phyloP scores from a whole-genome alignment of 257 asterid genomes.

The Capsicum pubescens region DNA sequence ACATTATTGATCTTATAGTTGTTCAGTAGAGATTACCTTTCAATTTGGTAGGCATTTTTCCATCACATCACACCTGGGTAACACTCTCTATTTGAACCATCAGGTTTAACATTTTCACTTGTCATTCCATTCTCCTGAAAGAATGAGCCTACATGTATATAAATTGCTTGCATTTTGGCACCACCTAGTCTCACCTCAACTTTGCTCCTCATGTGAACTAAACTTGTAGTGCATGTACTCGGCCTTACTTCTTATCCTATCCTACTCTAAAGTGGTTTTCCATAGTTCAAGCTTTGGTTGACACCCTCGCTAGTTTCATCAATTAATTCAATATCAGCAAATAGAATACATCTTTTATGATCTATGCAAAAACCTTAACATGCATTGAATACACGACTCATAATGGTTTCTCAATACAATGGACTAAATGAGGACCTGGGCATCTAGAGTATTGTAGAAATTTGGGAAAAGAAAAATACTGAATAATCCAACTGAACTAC shows the following conservation, averaged over 20 bases:
- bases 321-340: background rate
- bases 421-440: background rate
- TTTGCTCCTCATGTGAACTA: background rate
- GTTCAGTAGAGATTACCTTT: background rate
- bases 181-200: background rate
- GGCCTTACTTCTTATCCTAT: background rate
- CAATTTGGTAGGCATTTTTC: background rate
- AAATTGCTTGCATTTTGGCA: background rate
- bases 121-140: background rate
- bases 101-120: background rate
- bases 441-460: background rate
- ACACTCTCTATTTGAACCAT: background rate
- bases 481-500: background rate
- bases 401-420: background rate
- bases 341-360: background rate
- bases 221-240: background rate
- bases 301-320: background rate
- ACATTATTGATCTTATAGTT: background rate
- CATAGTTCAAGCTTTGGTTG: background rate
- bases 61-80: background rate
- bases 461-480: constrained; percentile 9
- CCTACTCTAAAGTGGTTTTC: background rate
- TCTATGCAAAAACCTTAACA: background rate
- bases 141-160: background rate
- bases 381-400: constrained; percentile 14